phyloP scores from a whole-genome alignment of 2,329 filamentous ascomycete species.

The Zymoseptoria passerinii region DNA sequence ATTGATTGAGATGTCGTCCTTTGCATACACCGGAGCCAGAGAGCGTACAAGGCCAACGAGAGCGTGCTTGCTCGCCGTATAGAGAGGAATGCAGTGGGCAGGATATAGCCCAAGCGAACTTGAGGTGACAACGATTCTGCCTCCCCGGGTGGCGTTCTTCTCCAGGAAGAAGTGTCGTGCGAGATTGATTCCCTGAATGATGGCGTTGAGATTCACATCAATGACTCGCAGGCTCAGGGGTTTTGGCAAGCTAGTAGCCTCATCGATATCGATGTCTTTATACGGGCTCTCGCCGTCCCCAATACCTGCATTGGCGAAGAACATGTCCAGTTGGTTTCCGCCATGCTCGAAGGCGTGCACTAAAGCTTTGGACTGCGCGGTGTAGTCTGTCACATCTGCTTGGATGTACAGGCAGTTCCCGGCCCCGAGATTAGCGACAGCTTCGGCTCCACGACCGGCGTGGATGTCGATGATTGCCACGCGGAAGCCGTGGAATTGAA shows the following conservation, averaged over 20 bases:
- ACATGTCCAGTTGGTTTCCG: slow-evolving; percentile 33
- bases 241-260: slow-evolving; percentile 21
- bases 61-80: slow-evolving; percentile 19
- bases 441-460: slow-evolving; percentile 9
- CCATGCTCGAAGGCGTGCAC: slow-evolving; percentile 36
- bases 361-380: slow-evolving; percentile 33
- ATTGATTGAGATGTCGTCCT: slow-evolving; percentile 32
- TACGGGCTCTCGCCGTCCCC: slow-evolving; percentile 34
- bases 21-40: slow-evolving; percentile 21
- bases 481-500: slow-evolving; percentile 13
- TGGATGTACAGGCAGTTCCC: slow-evolving; percentile 15
- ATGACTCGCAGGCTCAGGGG: slow-evolving; percentile 33
- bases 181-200: slow-evolving; percentile 36
- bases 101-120: slow-evolving; percentile 15
- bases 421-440: slow-evolving; percentile 7
- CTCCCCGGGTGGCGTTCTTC: slow-evolving; percentile 29
- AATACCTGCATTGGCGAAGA: slow-evolving; percentile 38
- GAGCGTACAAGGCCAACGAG: slow-evolving; percentile 28
- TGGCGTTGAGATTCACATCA: slow-evolving; percentile 35
- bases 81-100: slow-evolving; percentile 14
- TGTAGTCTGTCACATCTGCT: slow-evolving; percentile 34
- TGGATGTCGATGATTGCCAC: slow-evolving; percentile 17
- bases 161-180: slow-evolving; percentile 36
- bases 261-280: slow-evolving; percentile 27
- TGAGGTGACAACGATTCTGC: slow-evolving; percentile 34